A percentile compares a stretch with the other conserved stretches of the same genome.
phyloP scores from a whole-genome alignment of 306 rosid genomes.

The Glycine tomentella region DNA sequence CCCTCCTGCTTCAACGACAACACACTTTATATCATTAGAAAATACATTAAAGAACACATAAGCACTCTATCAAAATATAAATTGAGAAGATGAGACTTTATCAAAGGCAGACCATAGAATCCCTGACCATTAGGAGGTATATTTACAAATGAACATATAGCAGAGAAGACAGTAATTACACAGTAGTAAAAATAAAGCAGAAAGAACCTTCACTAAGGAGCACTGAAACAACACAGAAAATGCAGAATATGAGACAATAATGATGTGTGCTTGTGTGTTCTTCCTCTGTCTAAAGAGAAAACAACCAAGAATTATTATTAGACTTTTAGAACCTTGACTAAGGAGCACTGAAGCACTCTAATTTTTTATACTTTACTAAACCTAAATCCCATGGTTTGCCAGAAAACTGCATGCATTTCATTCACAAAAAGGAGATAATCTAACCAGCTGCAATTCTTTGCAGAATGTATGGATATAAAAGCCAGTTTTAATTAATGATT shows the following conservation, averaged over 20 bases:
- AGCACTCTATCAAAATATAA: neutral
- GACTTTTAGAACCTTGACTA: constrained; percentile 8
- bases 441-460: no score
- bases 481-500: no score
- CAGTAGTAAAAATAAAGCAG: neutral
- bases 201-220: no score
- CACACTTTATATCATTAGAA: neutral
- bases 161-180: neutral
- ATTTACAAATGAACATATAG: neutral
- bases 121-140: neutral
- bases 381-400: neutral
- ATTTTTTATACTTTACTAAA: neutral
- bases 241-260: neutral
- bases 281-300: neutral
- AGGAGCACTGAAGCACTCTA: neutral
- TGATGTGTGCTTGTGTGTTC: neutral
- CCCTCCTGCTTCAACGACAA: constrained; percentile 72
- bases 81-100: constrained; percentile 1
- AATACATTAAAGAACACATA: constrained; percentile 13
- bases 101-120: neutral
- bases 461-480: no score
- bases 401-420: neutral
- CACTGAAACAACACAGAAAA: no score
- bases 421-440: constrained; percentile 16
- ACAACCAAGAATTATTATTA: neutral